phyloP scores from a whole-genome alignment of 75 land plant species.

The Picea glauca region DNA sequence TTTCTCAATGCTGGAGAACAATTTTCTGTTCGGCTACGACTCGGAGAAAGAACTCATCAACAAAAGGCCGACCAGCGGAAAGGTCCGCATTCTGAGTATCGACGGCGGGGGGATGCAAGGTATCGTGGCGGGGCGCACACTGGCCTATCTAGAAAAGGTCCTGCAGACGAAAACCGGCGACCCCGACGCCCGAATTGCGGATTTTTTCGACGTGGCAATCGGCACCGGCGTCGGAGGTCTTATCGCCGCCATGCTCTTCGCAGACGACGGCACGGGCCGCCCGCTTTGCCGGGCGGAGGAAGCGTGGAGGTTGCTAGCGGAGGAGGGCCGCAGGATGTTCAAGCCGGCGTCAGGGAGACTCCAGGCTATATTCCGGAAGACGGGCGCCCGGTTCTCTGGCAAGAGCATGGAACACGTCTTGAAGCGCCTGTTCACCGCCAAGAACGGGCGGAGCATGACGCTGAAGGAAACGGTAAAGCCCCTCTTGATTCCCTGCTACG shows the following conservation, averaged over 20 bases:
- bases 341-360: conserved; percentile 33
- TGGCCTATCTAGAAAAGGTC: conserved; percentile 59
- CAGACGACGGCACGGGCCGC: conserved; percentile 60
- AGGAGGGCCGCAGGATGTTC: conserved; percentile 39
- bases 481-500: conserved; percentile 85
- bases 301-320: conserved; percentile 35
- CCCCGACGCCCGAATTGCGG: conserved; percentile 57
- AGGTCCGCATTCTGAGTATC: conserved; percentile 68
- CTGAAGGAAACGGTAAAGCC: conserved; percentile 81
- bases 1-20: conserved; percentile 52
- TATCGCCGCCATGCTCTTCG: conserved; percentile 65
- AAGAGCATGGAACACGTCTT: conserved; percentile 50
- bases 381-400: conserved; percentile 22
- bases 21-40: conserved; percentile 41
- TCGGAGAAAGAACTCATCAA: background rate
- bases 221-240: conserved; percentile 88
- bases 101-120: conserved; percentile 73
- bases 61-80: conserved; percentile 24
- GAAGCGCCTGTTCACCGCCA: conserved; percentile 33
- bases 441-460: conserved; percentile 51
- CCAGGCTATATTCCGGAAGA: conserved; percentile 4
- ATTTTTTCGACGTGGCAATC: conserved; percentile 81
- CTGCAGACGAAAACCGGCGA: conserved; percentile 51
- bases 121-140: conserved; percentile 59
- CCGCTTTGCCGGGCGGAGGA: conserved; percentile 57